Evolutionary conservation across 2,329 filamentous ascomycete genomes (phyloP).

Genomic region (Penicillium sp.): DNA sequence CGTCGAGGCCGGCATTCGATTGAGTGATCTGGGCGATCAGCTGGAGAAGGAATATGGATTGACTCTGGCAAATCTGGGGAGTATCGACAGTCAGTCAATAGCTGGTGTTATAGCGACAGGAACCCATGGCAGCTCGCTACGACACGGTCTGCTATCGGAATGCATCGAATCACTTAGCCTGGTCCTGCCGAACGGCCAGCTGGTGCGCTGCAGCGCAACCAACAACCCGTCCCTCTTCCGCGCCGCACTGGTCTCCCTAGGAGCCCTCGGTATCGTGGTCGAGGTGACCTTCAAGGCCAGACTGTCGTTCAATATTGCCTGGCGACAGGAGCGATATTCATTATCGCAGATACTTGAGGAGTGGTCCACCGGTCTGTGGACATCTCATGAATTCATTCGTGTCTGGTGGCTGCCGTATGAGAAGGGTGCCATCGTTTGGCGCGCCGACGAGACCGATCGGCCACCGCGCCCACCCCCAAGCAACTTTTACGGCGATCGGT

Average conservation of each 20-base stretch:
- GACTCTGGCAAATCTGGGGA: conserved; percentile 89
- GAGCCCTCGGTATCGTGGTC: conserved; percentile 86
- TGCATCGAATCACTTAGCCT: conserved; percentile 75
- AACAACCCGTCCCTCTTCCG: conserved; percentile 81
- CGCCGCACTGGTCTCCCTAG: conserved; percentile 83
- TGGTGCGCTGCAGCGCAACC: conserved; percentile 69
- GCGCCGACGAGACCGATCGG: conserved; percentile 75
- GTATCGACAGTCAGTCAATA: conserved; percentile 92
- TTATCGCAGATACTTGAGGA: conserved; percentile 69
- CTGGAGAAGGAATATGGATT: conserved; percentile 72
- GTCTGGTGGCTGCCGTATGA: conserved; percentile 99
- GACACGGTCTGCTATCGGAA: conserved; percentile 83
- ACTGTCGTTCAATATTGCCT: conserved; percentile 80
- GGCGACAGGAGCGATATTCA: conserved; percentile 78
- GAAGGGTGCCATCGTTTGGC: conserved; percentile 85
- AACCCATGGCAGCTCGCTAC: conserved; percentile 86
- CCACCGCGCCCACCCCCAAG: conserved; percentile 62
- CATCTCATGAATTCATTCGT: conserved; percentile 80
- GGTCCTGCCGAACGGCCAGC: conserved; percentile 78
- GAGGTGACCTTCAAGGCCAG: conserved; percentile 85
- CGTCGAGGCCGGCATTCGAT: conserved; percentile 85
- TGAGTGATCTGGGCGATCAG: conserved; percentile 73
- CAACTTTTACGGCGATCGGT: conserved; percentile 78
- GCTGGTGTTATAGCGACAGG: conserved; percentile 91
- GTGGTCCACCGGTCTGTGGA: conserved; percentile 81